Conservation (phyloP, 805 yeast species). For the Myxozyma geophila region DNA sequence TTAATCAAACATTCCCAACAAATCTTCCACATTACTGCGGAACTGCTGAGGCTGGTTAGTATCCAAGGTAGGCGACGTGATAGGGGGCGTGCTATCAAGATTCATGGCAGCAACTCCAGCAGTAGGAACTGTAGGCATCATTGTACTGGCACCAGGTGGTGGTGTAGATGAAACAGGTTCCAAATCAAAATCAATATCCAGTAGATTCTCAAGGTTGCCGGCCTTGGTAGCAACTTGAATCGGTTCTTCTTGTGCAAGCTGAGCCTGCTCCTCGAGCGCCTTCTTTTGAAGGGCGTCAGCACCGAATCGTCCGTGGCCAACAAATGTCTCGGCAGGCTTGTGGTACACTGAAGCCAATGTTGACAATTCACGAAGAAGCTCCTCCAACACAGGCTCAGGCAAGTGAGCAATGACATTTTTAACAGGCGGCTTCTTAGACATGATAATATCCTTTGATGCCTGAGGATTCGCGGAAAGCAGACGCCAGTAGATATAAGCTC, state of each 20-base stretch:
- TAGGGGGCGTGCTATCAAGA: conserved; percentile 48
- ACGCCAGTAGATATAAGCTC: conserved; percentile 90
- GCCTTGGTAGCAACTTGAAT: conserved; percentile 41
- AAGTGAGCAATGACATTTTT: conserved; percentile 72
- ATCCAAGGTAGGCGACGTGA: conserved; percentile 40
- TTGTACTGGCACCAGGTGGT: conserved; percentile 28
- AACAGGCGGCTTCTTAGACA: conserved; percentile 70
- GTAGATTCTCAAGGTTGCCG: conserved; percentile 74
- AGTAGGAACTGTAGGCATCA: conserved; percentile 35
- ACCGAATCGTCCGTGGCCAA: conserved; percentile 52
- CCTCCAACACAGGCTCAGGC: conserved; percentile 68
- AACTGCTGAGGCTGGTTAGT: conserved; percentile 29
- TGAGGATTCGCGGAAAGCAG: conserved; percentile 79
- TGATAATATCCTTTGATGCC: conserved; percentile 65
- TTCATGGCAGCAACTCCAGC: conserved; percentile 73
- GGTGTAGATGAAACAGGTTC: conserved; percentile 40
- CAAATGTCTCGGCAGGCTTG: conserved; percentile 72
- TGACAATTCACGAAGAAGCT: conserved; percentile 73
- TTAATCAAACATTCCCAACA: conserved; percentile 35
- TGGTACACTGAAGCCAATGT: conserved; percentile 88
- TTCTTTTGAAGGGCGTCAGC: conserved; percentile 50
- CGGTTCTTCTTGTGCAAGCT: conserved; percentile 76
- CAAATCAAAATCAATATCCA: conserved; percentile 80
- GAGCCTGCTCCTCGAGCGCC: conserved; percentile 76
- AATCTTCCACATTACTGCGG: conserved; percentile 36